A percentile compares a stretch with the other conserved stretches of the same genome.
Conservation (phyloP, 352 stramenopile species). For the Pythium grandisporangium region DNA sequence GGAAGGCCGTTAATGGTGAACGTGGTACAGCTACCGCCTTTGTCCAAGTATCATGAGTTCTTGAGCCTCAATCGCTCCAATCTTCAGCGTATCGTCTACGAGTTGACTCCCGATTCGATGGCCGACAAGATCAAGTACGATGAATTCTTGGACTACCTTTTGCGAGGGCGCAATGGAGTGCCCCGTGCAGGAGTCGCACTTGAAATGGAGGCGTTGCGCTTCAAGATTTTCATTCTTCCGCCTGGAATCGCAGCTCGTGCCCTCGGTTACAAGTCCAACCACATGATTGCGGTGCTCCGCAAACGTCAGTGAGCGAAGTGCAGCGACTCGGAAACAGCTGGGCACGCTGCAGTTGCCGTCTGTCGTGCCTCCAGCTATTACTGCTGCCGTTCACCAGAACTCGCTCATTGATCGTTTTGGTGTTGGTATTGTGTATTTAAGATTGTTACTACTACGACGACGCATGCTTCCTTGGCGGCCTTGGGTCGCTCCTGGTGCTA, state of each 20-base stretch:
- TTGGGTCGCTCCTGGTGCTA: too few species aligned
- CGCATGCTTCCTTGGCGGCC: too few species aligned
- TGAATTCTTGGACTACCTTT: conserved; percentile 55
- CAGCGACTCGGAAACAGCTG: too few species aligned
- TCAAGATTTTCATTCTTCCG: conserved; percentile 73
- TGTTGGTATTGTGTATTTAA: too few species aligned
- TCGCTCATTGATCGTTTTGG: too few species aligned
- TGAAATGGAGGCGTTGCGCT: conserved; percentile 54
- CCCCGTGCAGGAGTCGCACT: conserved; percentile 38
- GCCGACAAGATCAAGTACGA: conserved; percentile 41
- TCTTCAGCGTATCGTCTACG: conserved; percentile 50
- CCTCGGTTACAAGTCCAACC: conserved; percentile 59
- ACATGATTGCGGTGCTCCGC: conserved; percentile 66
- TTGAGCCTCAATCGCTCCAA: conserved; percentile 47
- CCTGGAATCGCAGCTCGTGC: conserved; percentile 46
- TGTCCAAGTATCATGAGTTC: conserved; percentile 53
- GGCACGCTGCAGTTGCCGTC: too few species aligned
- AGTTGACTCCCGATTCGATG: conserved; percentile 47
- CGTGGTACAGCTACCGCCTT: conserved; percentile 47
- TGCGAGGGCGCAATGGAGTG: conserved; percentile 33
- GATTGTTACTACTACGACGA: too few species aligned
- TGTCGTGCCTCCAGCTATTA: too few species aligned
- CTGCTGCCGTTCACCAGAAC: too few species aligned
- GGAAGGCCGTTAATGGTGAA: conserved; percentile 59
- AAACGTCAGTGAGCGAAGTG: not conserved